A percentile compares a stretch with the other conserved stretches of the same genome.
These are phyloP conservation scores for Iodosphaeria phyllophila DNA, from an alignment of 2,329 filamentous ascomycete species.

Conservation along the genomic window DNA sequence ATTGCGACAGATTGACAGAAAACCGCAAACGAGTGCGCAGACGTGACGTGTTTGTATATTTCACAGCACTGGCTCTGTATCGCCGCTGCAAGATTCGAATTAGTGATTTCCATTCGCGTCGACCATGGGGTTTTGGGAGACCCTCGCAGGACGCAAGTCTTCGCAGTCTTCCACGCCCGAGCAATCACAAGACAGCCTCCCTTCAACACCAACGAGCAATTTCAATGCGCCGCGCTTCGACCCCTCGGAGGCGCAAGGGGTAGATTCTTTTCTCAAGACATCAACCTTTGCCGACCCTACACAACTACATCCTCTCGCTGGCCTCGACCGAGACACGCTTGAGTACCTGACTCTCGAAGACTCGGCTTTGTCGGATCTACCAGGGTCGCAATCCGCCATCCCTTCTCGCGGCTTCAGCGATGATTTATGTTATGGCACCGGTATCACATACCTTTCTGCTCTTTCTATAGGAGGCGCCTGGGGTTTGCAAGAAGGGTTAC, in stretches of 20 bases:
- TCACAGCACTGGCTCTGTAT: too few species aligned
- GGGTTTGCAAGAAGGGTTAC: conserved; percentile 80
- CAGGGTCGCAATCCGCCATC: conserved; percentile 70
- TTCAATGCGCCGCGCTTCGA: conserved; percentile 45
- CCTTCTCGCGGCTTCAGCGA: conserved; percentile 96
- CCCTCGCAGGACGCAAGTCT: conserved; percentile 40
- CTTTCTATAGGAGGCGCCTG: conserved; percentile 74
- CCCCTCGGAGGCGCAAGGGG: conserved; percentile 56
- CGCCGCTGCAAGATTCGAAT: too few species aligned
- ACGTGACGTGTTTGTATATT: too few species aligned
- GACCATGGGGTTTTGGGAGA: conserved; percentile 40
- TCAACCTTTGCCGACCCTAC: conserved; percentile 70
- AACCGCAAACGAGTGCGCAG: too few species aligned
- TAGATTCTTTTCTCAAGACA: conserved; percentile 67
- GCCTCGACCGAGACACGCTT: conserved; percentile 78
- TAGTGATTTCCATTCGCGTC: conserved; percentile 3
- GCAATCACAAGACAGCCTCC: conserved; percentile 15
- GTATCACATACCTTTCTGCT: conserved; percentile 81
- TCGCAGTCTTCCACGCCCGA: conserved; percentile 19
- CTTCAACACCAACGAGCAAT: conserved; percentile 26
- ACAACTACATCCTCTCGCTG: conserved; percentile 79
- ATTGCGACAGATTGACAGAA: too few species aligned
- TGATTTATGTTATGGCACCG: conserved; percentile 94
- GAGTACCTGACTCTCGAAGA: conserved; percentile 95
- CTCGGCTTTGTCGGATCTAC: conserved; percentile 67